Percentiles rank a stretch among this genome's conserved stretches.
Conservation (phyloP, 148 eudicot genomes). For the Persicaria maculosa region DNA sequence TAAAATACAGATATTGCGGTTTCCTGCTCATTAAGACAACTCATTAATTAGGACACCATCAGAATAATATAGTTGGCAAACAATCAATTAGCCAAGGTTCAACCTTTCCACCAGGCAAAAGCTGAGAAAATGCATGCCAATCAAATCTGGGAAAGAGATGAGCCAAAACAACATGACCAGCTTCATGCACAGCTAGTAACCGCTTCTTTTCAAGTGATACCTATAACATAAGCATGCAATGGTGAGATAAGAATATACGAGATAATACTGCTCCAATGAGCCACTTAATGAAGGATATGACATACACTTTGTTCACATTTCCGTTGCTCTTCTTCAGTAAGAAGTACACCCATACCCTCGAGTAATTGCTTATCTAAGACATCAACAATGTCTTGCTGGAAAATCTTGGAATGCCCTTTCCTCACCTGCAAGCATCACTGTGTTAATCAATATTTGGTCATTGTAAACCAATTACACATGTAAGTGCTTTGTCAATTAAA, state of each 20-base stretch:
- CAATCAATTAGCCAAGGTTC: background rate
- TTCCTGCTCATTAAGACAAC: conserved; percentile 46
- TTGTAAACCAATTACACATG: background rate
- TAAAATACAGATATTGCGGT: conserved; percentile 91
- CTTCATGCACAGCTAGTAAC: conserved; percentile 93
- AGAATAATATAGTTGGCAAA: background rate
- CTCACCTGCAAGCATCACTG: conserved; percentile 49
- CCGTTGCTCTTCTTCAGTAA: conserved; percentile 94
- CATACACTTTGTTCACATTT: conserved; percentile 76
- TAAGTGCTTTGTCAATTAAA: background rate
- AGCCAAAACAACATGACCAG: conserved; percentile 86
- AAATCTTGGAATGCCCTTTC: conserved; percentile 77
- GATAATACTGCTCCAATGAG: background rate
- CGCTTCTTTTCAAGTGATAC: conserved; percentile 70
- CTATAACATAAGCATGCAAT: conserved; percentile 25
- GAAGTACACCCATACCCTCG: conserved; percentile 96
- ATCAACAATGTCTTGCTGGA: conserved; percentile 74
- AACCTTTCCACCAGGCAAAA: conserved; percentile 95
- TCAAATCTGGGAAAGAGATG: conserved; percentile 92
- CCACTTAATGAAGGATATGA: background rate
- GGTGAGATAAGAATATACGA: background rate
- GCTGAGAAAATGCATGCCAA: conserved; percentile 99
- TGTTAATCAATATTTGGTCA: background rate
- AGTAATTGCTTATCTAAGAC: conserved; percentile 90
- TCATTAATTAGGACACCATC: conserved; percentile 3